phyloP scores from a whole-genome alignment of 2,329 filamentous ascomycete genomes.

The Pseudocercospora macadamiae region DNA sequence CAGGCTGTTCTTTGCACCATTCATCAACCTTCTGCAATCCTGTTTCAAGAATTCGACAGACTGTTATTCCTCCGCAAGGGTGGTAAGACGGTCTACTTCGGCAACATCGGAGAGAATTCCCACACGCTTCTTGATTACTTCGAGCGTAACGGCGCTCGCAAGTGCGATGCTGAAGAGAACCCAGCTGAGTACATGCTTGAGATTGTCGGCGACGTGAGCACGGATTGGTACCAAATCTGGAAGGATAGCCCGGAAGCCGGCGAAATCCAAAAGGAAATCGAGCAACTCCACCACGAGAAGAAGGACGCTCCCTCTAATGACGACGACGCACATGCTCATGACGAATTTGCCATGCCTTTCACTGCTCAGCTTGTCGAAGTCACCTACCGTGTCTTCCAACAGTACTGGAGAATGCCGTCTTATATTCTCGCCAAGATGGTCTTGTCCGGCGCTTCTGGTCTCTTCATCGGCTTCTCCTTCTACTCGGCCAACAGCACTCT shows the following conservation, averaged over 20 bases:
- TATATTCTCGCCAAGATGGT: constrained; percentile 62
- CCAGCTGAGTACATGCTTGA: constrained; percentile 78
- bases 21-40: constrained; percentile 49
- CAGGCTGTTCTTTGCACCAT: constrained; percentile 54
- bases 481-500: constrained; percentile 41
- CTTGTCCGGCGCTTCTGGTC: constrained; percentile 54
- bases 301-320: constrained; percentile 31
- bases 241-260: constrained; percentile 35
- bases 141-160: constrained; percentile 63
- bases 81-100: constrained; percentile 52
- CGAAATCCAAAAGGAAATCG: constrained; percentile 43
- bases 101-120: constrained; percentile 50
- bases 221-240: constrained; percentile 49
- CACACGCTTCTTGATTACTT: constrained; percentile 56
- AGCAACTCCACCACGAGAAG: constrained; percentile 44
- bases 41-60: constrained; percentile 51
- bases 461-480: constrained; percentile 54
- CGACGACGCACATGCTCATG: constrained; percentile 30
- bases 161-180: constrained; percentile 62
- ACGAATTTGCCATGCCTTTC: constrained; percentile 51
- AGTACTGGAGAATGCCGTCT: constrained; percentile 48
- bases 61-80: constrained; percentile 49
- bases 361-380: constrained; percentile 41
- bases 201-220: constrained; percentile 42
- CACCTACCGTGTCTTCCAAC: constrained; percentile 48